Evolutionary conservation across 2,329 filamentous ascomycete species (phyloP).

Genomic region (Sporothrix pallida): DNA sequence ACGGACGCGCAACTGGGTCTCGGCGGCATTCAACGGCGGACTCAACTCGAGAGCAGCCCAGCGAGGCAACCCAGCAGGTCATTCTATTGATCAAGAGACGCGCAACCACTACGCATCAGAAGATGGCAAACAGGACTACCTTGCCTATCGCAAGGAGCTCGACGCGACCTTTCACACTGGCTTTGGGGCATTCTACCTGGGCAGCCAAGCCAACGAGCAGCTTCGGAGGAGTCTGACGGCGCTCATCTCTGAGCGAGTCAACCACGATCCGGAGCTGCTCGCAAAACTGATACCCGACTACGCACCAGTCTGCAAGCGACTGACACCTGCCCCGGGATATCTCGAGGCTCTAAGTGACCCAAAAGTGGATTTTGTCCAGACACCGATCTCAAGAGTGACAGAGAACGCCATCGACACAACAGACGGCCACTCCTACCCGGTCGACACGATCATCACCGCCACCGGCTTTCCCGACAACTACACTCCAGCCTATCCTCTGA

Average conservation of each 20-base stretch:
- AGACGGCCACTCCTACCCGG: constrained; percentile 39
- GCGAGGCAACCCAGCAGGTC: constrained; percentile 14
- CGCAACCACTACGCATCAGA: not conserved
- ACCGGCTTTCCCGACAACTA: constrained; percentile 42
- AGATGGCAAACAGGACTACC: not conserved
- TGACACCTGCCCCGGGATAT: constrained; percentile 41
- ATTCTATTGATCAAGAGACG: not conserved
- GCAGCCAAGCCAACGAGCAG: constrained; percentile 19
- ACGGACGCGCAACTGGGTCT: constrained; percentile 34
- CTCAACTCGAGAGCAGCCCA: not conserved
- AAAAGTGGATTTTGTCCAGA: constrained; percentile 44
- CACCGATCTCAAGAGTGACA: constrained; percentile 43
- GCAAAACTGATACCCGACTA: constrained; percentile 38
- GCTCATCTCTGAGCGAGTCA: constrained; percentile 27
- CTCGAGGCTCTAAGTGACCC: constrained; percentile 40
- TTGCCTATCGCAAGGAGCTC: constrained; percentile 19
- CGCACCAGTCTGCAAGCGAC: constrained; percentile 39
- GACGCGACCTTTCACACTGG: constrained; percentile 24
- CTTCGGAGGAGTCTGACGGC: constrained; percentile 23
- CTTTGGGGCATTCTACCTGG: not conserved
- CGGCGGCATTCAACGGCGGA: constrained; percentile 25
- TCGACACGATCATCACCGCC: constrained; percentile 46
- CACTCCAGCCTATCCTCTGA: constrained; percentile 38
- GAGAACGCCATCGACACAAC: constrained; percentile 42
- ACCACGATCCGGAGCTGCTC: constrained; percentile 29